Evolutionary conservation across 2,329 filamentous ascomycete species (phyloP).

Genomic region (Aspergillus fumigatus): DNA sequence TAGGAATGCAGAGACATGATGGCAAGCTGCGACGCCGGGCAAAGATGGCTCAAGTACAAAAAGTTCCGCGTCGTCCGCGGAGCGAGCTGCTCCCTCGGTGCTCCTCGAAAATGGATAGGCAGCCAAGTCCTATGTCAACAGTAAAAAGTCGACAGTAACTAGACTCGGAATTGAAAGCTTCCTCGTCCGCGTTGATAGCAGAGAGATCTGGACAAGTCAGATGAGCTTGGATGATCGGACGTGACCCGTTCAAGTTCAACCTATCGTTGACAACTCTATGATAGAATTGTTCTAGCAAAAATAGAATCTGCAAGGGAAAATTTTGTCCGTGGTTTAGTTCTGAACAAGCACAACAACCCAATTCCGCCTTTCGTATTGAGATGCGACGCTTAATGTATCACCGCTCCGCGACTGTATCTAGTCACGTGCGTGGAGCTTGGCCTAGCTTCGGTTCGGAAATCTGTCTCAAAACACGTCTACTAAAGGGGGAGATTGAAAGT

Average conservation of each 20-base stretch:
- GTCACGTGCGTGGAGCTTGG: slow-evolving; percentile 1
- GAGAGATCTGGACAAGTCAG: neutral
- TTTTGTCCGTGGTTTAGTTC: neutral
- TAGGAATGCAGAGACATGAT: slow-evolving; percentile 52
- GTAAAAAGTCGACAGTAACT: neutral
- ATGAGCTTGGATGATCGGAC: neutral
- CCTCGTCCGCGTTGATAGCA: neutral
- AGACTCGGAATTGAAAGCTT: neutral
- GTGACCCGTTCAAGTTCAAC: neutral
- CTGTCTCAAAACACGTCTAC: neutral
- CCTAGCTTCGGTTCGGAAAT: neutral
- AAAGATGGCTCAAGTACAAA: neutral
- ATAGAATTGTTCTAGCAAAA: neutral
- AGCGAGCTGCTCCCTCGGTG: neutral
- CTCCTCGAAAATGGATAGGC: neutral
- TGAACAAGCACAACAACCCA: neutral
- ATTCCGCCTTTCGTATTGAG: neutral
- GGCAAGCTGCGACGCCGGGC: slow-evolving; percentile 3
- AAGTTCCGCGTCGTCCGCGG: neutral
- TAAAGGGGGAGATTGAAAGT: neutral
- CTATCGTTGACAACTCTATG: neutral
- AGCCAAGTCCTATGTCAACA: neutral
- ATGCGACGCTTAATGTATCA: neutral
- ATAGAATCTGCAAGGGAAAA: neutral
- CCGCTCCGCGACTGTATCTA: neutral